Evolutionary conservation across 176 grass and related monocot genomes (phyloP).

Genomic region (Oryza longistaminata): DNA sequence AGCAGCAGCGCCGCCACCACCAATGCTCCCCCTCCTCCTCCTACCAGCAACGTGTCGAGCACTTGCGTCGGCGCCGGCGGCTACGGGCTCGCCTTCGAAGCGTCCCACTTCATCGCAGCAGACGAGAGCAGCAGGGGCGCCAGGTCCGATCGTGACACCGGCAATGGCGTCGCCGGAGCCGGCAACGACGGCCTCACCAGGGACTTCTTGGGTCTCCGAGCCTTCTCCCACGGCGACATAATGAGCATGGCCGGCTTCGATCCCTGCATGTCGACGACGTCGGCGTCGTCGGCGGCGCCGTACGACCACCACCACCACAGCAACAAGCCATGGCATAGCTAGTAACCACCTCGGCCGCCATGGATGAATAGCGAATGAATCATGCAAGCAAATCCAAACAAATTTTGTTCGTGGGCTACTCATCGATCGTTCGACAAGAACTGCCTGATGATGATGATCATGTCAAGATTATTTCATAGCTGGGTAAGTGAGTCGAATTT

Average conservation of each 20-base stretch:
- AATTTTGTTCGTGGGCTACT: not conserved
- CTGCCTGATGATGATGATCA: not conserved
- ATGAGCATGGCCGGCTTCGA: slow-evolving; percentile 71
- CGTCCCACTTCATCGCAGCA: slow-evolving; percentile 21
- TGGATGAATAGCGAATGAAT: not conserved
- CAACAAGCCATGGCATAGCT: slow-evolving; percentile 73
- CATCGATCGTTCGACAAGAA: not conserved
- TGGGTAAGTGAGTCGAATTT: slow-evolving; percentile 45
- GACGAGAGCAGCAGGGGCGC: slow-evolving; percentile 20
- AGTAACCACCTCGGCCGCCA: not conserved
- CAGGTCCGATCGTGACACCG: slow-evolving; percentile 18
- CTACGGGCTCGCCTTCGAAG: slow-evolving; percentile 32
- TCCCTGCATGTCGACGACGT: slow-evolving; percentile 56
- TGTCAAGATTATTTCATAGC: slow-evolving; percentile 2
- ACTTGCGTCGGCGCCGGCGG: slow-evolving; percentile 9
- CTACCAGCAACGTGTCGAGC: slow-evolving; percentile 33
- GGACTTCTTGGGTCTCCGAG: slow-evolving; percentile 86
- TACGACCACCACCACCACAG: slow-evolving; percentile 69
- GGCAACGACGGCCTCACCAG: slow-evolving; percentile 68
- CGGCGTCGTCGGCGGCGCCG: slow-evolving; percentile 45
- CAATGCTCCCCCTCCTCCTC: not conserved
- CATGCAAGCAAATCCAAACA: not conserved
- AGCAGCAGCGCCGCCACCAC: slow-evolving; percentile 18
- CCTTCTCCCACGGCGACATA: slow-evolving; percentile 76
- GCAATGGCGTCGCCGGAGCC: slow-evolving; percentile 27